A percentile compares a stretch with the other conserved stretches of the same genome.
phyloP scores from a whole-genome alignment of 2,329 filamentous ascomycete species.

The Cladosporium velox region DNA sequence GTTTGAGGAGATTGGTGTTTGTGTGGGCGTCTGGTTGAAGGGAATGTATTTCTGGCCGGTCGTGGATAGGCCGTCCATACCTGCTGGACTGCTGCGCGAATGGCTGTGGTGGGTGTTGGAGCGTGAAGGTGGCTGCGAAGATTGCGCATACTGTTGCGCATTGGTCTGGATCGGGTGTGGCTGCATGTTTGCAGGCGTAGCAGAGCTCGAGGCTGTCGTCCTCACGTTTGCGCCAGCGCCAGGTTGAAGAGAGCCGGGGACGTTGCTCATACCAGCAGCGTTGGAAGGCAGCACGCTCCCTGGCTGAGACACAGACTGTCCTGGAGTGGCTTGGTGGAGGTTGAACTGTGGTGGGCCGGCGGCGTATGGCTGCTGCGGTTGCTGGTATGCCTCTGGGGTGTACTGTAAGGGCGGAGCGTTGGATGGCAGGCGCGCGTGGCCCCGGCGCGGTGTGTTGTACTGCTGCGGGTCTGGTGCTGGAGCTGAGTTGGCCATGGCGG shows the following conservation, averaged over 20 bases:
- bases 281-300: constrained; percentile 23
- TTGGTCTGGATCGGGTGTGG: constrained; percentile 50
- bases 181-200: constrained; percentile 28
- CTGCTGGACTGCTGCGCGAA: constrained; percentile 80
- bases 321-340: constrained; percentile 52
- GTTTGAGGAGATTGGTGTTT: constrained; percentile 42
- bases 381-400: constrained; percentile 41
- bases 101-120: constrained; percentile 72
- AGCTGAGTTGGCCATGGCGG: neutral
- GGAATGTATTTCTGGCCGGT: constrained; percentile 63
- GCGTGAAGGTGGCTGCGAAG: constrained; percentile 57
- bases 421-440: constrained; percentile 20
- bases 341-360: constrained; percentile 56
- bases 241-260: constrained; percentile 65
- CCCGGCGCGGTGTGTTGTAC: constrained; percentile 13
- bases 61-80: constrained; percentile 33
- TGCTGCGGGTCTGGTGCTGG: constrained; percentile 4
- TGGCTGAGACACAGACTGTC: constrained; percentile 26
- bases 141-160: constrained; percentile 57
- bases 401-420: constrained; percentile 25
- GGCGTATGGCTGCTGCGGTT: constrained; percentile 51
- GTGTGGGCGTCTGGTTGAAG: constrained; percentile 65
- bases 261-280: constrained; percentile 38
- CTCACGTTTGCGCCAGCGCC: constrained; percentile 53
- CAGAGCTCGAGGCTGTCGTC: constrained; percentile 42